A percentile compares a stretch with the other conserved stretches of the same genome.
These are phyloP conservation scores for Penicillium argentinense DNA, from an alignment of 495 filamentous ascomycete genomes.

Conservation along the genomic window DNA sequence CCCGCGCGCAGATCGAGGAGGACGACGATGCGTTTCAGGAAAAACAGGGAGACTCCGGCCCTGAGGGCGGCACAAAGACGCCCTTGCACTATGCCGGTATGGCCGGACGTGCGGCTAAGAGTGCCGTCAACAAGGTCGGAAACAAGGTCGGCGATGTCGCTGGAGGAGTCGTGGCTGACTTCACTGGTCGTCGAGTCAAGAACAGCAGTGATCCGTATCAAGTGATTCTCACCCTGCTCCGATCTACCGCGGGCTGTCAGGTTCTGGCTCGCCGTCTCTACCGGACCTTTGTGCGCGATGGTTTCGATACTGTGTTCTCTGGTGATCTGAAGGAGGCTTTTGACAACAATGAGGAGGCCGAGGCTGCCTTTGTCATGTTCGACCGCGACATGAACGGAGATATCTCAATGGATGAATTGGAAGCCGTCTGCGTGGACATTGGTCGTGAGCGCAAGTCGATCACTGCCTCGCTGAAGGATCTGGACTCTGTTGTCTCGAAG, in stretches of 20 bases:
- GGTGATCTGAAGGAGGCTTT: slow-evolving; percentile 82
- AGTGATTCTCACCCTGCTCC: slow-evolving; percentile 72
- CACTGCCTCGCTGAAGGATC: slow-evolving; percentile 87
- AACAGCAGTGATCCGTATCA: slow-evolving; percentile 80
- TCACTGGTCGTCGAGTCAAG: slow-evolving; percentile 76
- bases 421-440: slow-evolving; percentile 91
- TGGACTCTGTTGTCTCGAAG: slow-evolving; percentile 93
- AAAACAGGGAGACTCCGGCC: slow-evolving; percentile 30
- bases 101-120: slow-evolving; percentile 65
- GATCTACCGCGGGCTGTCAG: slow-evolving; percentile 72
- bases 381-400: slow-evolving; percentile 97
- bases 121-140: slow-evolving; percentile 75
- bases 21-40: slow-evolving; percentile 72
- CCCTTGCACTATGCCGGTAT: slow-evolving; percentile 67
- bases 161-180: slow-evolving; percentile 89
- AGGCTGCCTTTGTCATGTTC: slow-evolving; percentile 89
- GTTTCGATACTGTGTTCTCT: slow-evolving; percentile 69
- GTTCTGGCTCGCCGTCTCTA: slow-evolving; percentile 90
- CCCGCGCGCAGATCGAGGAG: slow-evolving; percentile 68
- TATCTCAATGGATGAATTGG: slow-evolving; percentile 93
- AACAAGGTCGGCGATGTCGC: slow-evolving; percentile 85
- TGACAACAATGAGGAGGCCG: slow-evolving; percentile 81
- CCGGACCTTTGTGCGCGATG: slow-evolving; percentile 78
- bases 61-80: slow-evolving; percentile 65
- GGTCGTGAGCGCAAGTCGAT: slow-evolving; percentile 94